Conservation (phyloP, 495 filamentous ascomycete genomes). For the Xylaria longipes region DNA sequence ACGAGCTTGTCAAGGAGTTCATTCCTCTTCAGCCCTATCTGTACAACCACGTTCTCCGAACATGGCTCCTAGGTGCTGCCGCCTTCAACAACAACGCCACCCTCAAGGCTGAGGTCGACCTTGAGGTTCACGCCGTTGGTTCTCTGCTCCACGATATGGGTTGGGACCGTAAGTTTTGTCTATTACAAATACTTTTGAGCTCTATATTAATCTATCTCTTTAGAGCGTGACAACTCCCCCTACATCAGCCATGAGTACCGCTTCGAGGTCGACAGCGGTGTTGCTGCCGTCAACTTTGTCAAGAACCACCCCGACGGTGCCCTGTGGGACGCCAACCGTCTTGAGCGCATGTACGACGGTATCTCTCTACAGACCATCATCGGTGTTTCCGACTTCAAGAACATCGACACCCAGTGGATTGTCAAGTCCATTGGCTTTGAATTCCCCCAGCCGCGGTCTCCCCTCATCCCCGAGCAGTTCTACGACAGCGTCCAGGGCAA, state of each 20-base stretch:
- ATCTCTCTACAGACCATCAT: conserved; percentile 52
- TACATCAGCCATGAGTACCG: conserved; percentile 29
- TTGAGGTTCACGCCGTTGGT: conserved; percentile 44
- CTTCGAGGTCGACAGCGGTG: conserved; percentile 55
- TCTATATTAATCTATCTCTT: background rate
- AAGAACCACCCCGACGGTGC: conserved; percentile 34
- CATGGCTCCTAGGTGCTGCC: conserved; percentile 46
- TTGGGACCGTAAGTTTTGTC: conserved; percentile 32
- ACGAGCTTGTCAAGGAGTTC: conserved; percentile 44
- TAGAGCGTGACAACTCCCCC: conserved; percentile 24
- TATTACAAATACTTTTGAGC: background rate
- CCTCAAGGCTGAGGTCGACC: conserved; percentile 33
- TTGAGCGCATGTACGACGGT: conserved; percentile 51
- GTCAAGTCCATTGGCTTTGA: conserved; percentile 48
- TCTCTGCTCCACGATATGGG: conserved; percentile 50
- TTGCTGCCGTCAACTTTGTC: conserved; percentile 46
- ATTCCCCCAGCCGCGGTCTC: conserved; percentile 38
- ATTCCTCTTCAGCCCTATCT: conserved; percentile 23
- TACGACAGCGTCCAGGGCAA: conserved; percentile 42
- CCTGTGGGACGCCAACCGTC: conserved; percentile 48
- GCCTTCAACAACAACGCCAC: conserved; percentile 37
- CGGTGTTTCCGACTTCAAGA: conserved; percentile 48
- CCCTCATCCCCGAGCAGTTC: conserved; percentile 43
- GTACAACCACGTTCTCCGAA: conserved; percentile 50
- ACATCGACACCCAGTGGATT: conserved; percentile 46